These are phyloP conservation scores for Alternaria alternata DNA, from an alignment of 2,329 filamentous ascomycete genomes.

Conservation along the genomic window DNA sequence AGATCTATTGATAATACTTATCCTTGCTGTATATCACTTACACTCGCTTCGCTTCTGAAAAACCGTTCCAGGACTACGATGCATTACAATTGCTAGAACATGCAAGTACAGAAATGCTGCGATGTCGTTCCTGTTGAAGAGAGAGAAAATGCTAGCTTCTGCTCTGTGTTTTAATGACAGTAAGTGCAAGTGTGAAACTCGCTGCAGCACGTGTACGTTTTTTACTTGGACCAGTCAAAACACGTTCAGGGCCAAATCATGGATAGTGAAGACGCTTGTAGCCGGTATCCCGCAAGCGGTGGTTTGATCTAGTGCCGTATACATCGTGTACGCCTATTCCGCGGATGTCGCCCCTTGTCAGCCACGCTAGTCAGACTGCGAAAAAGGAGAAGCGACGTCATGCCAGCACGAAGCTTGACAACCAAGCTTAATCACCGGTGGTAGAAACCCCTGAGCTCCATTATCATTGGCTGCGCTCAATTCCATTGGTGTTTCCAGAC, in stretches of 20 bases:
- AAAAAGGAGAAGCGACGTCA: slow-evolving; percentile 5
- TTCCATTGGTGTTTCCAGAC: not conserved
- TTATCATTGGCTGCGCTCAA: not conserved
- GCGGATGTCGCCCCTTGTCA: not conserved
- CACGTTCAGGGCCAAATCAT: not conserved
- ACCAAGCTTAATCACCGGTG: not conserved
- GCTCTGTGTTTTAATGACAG: not conserved
- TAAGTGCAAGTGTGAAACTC: not conserved
- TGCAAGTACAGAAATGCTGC: not conserved
- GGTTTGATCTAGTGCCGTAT: not conserved
- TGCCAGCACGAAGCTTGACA: not conserved
- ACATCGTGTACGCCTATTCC: not conserved
- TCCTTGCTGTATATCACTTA: slow-evolving; percentile 12
- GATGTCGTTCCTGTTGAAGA: not conserved
- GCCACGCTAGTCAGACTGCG: not conserved
- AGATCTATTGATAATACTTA: slow-evolving; percentile 9
- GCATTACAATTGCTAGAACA: not conserved
- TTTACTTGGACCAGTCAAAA: not conserved
- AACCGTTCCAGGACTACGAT: not conserved
- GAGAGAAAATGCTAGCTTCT: not conserved
- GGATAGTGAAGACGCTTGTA: not conserved
- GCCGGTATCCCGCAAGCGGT: slow-evolving; percentile 4
- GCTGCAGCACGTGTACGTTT: not conserved
- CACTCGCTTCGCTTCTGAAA: not conserved
- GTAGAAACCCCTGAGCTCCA: not conserved